phyloP scores from a whole-genome alignment of 495 filamentous ascomycete species.

The Trichoderma parareesei region DNA sequence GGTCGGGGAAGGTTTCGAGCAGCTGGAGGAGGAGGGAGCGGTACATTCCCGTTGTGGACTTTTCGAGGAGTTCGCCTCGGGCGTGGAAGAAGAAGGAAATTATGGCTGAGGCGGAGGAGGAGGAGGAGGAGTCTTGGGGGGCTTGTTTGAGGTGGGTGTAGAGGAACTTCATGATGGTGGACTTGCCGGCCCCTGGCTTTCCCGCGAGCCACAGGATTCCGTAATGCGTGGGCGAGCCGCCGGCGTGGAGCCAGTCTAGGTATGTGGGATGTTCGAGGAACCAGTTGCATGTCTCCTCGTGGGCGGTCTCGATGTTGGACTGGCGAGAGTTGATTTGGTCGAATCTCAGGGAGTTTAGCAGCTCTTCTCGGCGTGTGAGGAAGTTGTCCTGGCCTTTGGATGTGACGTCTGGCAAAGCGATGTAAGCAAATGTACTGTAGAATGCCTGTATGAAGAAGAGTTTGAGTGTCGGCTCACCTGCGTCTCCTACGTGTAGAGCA shows the following conservation, averaged over 20 bases:
- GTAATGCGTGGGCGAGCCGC: conserved; percentile 21
- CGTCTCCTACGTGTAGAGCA: too few species aligned
- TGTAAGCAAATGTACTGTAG: too few species aligned
- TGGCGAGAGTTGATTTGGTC: conserved; percentile 24
- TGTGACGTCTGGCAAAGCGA: too few species aligned
- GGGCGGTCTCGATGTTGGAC: conserved; percentile 20
- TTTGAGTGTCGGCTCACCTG: too few species aligned
- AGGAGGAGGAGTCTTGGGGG: not conserved
- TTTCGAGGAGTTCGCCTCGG: conserved; percentile 38
- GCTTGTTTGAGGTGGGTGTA: conserved; percentile 6
- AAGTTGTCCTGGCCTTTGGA: too few species aligned
- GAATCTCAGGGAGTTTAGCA: conserved; percentile 25
- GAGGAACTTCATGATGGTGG: conserved; percentile 19
- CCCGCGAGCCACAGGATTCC: conserved; percentile 43
- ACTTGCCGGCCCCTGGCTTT: conserved; percentile 10
- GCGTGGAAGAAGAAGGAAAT: conserved; percentile 29
- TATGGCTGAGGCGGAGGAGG: not conserved
- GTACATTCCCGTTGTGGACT: conserved; percentile 46
- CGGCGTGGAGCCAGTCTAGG: conserved; percentile 23
- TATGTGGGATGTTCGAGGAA: conserved; percentile 24
- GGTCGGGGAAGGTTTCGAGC: conserved; percentile 18
- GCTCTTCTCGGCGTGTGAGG: too few species aligned
- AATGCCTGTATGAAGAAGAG: too few species aligned
- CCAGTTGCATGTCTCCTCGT: conserved; percentile 30
- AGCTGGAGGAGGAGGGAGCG: conserved; percentile 40